Percentiles rank a stretch among this genome's conserved stretches.
Conservation (phyloP, 352 stramenopile species). For the Globisporangium rhizosaccharum region DNA sequence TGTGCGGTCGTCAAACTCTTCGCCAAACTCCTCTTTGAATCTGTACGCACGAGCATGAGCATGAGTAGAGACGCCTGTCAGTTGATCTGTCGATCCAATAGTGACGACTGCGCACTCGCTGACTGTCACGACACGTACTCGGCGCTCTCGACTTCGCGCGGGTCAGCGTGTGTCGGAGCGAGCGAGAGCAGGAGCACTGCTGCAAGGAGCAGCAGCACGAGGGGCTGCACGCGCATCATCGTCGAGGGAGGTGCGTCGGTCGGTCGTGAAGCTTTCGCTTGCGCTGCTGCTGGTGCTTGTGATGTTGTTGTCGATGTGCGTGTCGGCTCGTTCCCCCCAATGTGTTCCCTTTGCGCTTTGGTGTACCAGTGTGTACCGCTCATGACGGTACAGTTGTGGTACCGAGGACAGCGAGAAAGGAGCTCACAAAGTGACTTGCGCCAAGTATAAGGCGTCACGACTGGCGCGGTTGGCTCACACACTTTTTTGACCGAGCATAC, state of each 20-base stretch:
- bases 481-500: background rate
- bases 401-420: background rate
- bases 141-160: constrained; percentile 52
- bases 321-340: background rate
- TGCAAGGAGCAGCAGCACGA: constrained; percentile 17
- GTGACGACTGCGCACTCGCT: constrained; percentile 4
- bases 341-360: background rate
- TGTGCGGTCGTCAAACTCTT: constrained; percentile 52
- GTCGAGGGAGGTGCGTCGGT: background rate
- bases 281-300: background rate
- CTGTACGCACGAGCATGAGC: constrained; percentile 18
- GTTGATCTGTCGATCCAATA: background rate
- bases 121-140: constrained; percentile 32
- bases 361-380: background rate
- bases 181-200: constrained; percentile 18
- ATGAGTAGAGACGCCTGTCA: constrained; percentile 5
- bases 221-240: constrained; percentile 17
- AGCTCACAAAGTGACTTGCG: too few relatives aligned
- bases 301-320: background rate
- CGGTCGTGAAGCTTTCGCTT: too few relatives aligned
- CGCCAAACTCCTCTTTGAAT: constrained; percentile 61
- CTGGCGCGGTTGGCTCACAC: background rate
- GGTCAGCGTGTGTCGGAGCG: constrained; percentile 26
- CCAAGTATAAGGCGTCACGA: too few relatives aligned
- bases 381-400: background rate